These are phyloP conservation scores for Mucor mucedo DNA, from an alignment of 371 early-diverging fungal genomes.

Conservation along the genomic window DNA sequence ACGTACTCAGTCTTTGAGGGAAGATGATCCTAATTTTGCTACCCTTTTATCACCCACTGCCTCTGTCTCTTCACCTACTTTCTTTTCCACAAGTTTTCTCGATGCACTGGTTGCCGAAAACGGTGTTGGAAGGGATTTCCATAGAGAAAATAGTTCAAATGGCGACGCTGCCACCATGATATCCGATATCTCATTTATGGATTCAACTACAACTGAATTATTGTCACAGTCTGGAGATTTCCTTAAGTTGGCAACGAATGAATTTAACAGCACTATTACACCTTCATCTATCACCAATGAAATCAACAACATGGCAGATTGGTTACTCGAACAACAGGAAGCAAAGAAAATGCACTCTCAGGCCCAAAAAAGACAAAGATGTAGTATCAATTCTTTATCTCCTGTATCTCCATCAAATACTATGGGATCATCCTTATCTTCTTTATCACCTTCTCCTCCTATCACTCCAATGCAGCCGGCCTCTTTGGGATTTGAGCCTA, in stretches of 20 bases:
- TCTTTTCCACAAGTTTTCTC: conserved; percentile 65
- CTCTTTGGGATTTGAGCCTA: conserved; percentile 31
- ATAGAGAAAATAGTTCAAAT: neutral
- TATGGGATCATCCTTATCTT: conserved; percentile 26
- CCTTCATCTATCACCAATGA: conserved; percentile 25
- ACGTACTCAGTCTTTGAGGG: conserved; percentile 46
- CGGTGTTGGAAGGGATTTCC: neutral
- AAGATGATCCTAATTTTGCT: conserved; percentile 25
- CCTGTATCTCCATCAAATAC: conserved; percentile 24
- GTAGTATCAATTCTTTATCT: conserved; percentile 23
- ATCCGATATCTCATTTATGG: conserved; percentile 42
- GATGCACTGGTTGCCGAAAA: conserved; percentile 58
- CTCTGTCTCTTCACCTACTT: conserved; percentile 33
- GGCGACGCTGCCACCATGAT: conserved; percentile 12
- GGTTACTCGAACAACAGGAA: conserved; percentile 29
- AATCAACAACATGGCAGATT: conserved; percentile 29
- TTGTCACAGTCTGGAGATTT: conserved; percentile 22
- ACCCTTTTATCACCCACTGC: conserved; percentile 23
- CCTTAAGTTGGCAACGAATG: conserved; percentile 13
- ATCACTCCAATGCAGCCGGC: conserved; percentile 39
- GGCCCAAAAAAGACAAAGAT: conserved; percentile 28
- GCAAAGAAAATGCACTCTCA: conserved; percentile 18
- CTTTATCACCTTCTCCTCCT: conserved; percentile 43
- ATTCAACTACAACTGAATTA: conserved; percentile 35
- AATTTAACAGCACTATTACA: conserved; percentile 4